Evolutionary conservation across 208 protist species (phyloP), one percentile per base, ranked within the genome.

Genomic region (Trichomonas tenax): DNA sequence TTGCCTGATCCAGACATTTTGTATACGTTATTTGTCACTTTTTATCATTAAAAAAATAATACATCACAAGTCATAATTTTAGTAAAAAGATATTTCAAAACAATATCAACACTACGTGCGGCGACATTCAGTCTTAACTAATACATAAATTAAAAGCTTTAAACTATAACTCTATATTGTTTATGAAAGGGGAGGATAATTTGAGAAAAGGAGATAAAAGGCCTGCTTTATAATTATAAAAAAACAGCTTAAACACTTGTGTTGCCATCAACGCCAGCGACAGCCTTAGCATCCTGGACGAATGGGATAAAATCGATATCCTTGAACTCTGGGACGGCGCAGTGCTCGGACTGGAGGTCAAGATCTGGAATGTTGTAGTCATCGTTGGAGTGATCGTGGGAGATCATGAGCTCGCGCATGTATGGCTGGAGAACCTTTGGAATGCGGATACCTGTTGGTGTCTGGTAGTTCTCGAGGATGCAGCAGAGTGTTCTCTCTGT

Each of bases 401-500:
- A 17, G 45, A 86, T 96, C 4, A 86, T 96, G 49, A 58, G 49
- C 38, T 96, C 10, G 21, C 45, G 51, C 86, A 98, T 97, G 96
- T 97, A 99, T 49, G 98, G 97, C 96, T 97, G 96, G 26, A 99
- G 97, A 40, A 96, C 96, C 58, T 97, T 96, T 82, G 98, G 98
- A 38, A 98, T 97, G 9, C 89, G 82, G 93, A 98, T 97, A 96
- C 98, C 98, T 41, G 36, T 95, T 48, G 81, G 40, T 31, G 96
- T 97, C 97, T 99, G 99, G 97, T 99, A 99, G 98, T 99, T 99
- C 98, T 99, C 99, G 96, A 99, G 98, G 96, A 99, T 98, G 97
- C 98, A 99, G 98, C 99, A 99, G 96, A 99, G 98, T 48, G 98
- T 99, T 96, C 99, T 98, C 44, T 99, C 99, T 82, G 99, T 99